Conservation (phyloP, 2,329 filamentous ascomycete genomes). For the Microcyclosporella mali region DNA sequence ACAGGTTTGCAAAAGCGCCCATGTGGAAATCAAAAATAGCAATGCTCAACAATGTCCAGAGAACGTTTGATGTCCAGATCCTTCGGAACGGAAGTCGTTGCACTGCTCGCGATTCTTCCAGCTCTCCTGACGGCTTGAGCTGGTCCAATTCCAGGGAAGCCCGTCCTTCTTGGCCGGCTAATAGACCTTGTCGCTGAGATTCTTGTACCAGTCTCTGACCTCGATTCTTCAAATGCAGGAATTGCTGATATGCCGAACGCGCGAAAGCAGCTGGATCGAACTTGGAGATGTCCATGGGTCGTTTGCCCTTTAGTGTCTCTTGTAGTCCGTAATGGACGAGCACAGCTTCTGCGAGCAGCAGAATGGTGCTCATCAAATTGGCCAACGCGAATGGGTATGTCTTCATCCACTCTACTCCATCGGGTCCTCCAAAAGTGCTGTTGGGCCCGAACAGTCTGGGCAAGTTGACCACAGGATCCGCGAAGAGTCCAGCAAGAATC, state of each 20-base stretch:
- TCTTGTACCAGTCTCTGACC: constrained; percentile 26
- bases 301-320: constrained; percentile 41
- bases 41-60: constrained; percentile 56
- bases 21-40: constrained; percentile 68
- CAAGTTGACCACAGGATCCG: constrained; percentile 53
- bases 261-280: constrained; percentile 23
- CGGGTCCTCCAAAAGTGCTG: constrained; percentile 47
- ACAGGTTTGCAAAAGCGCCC: constrained; percentile 69
- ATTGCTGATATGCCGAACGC: constrained; percentile 14
- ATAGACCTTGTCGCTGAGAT: constrained; percentile 27
- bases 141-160: constrained; percentile 30
- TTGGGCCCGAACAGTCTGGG: constrained; percentile 53
- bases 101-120: constrained; percentile 33
- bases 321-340: constrained; percentile 55
- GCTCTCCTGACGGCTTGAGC: constrained; percentile 31
- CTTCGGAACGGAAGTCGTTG: constrained; percentile 42
- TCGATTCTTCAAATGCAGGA: constrained; percentile 21
- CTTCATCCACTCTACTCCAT: constrained; percentile 55
- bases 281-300: constrained; percentile 19
- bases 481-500: constrained; percentile 57
- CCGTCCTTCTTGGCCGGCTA: constrained; percentile 22
- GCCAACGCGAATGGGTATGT: constrained; percentile 59
- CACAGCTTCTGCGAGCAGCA: constrained; percentile 49
- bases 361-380: constrained; percentile 54
- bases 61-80: constrained; percentile 50